phyloP scores from a whole-genome alignment of 1,139 yeast genomes.

The Candida sojae region DNA sequence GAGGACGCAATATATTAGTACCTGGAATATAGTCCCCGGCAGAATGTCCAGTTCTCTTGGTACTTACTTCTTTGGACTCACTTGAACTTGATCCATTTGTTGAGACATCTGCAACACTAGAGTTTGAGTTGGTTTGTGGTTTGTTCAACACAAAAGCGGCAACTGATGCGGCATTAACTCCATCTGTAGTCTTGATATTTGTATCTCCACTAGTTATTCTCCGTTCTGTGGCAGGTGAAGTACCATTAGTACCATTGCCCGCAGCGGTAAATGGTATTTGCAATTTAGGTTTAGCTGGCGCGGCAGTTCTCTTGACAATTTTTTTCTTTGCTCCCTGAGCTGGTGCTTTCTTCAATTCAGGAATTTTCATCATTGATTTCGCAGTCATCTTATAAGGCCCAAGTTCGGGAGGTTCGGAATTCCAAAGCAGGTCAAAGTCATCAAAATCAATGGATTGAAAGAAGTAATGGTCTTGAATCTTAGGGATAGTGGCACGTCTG shows the following conservation, averaged over 20 bases:
- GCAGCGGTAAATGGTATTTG: conserved; percentile 10
- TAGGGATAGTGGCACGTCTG: conserved; percentile 38
- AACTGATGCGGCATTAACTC: conserved; percentile 42
- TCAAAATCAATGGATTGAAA: conserved; percentile 69
- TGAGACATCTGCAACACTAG: conserved; percentile 16
- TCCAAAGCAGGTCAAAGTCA: conserved; percentile 69
- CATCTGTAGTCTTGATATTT: conserved; percentile 10
- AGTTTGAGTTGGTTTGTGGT: conserved; percentile 20
- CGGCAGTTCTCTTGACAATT: conserved; percentile 12
- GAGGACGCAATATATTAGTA: conserved; percentile 58
- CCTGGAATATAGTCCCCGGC: conserved; percentile 53
- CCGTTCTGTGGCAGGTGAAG: conserved; percentile 13
- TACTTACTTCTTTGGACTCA: conserved; percentile 9
- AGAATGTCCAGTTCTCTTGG: conserved; percentile 5
- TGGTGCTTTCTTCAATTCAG: conserved; percentile 36
- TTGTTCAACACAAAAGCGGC: conserved; percentile 48
- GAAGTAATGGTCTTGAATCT: conserved; percentile 61
- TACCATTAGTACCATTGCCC: conserved; percentile 3
- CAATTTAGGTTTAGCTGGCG: neutral
- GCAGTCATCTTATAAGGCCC: conserved; percentile 65
- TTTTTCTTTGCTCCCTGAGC: conserved; percentile 19
- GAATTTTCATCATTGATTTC: conserved; percentile 57
- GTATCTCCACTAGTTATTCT: neutral
- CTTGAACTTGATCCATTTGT: conserved; percentile 10
- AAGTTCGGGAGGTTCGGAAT: conserved; percentile 67